Conservation (phyloP, 2,329 filamentous ascomycete genomes). For the Cladosporium cucumerinum region DNA sequence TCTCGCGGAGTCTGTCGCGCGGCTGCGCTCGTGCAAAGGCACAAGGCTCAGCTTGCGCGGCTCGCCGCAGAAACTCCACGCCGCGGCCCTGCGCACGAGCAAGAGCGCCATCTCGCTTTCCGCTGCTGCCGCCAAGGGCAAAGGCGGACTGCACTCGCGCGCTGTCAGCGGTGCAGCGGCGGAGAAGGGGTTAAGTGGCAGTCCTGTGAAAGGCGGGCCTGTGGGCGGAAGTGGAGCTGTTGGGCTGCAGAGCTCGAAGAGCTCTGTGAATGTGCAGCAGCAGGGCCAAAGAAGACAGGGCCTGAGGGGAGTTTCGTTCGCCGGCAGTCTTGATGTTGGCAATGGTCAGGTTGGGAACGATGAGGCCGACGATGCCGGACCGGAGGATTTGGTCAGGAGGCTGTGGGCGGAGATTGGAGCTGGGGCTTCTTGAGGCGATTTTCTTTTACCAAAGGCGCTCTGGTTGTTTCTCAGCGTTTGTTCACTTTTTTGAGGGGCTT, state of each 20-base stretch:
- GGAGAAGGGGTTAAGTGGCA: constrained; percentile 11
- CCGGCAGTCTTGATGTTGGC: background rate
- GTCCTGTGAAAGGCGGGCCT: constrained; percentile 16
- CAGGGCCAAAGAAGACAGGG: constrained; percentile 2
- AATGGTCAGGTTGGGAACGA: constrained; percentile 17
- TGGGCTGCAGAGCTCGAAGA: constrained; percentile 12
- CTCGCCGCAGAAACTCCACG: constrained; percentile 16
- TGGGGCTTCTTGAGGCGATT: background rate
- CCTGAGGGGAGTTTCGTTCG: constrained; percentile 9
- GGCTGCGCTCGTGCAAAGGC: constrained; percentile 25
- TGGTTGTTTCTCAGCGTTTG: background rate
- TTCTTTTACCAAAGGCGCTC: background rate
- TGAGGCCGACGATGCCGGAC: constrained; percentile 19
- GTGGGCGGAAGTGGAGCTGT: background rate
- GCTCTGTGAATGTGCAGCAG: constrained; percentile 15
- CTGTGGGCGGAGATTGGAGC: constrained; percentile 25
- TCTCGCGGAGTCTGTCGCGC: constrained; percentile 29
- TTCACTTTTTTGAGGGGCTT: background rate
- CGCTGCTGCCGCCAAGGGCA: constrained; percentile 1
- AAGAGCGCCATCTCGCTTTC: constrained; percentile 26
- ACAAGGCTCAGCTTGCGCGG: constrained; percentile 13
- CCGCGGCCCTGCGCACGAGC: constrained; percentile 20
- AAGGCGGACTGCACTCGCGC: constrained; percentile 18
- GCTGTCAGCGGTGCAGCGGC: constrained; percentile 13
- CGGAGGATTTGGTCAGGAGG: constrained; percentile 24